Base-by-base conservation (phyloP, 2,329 filamentous ascomycete genomes). In the Cladobotryum mycophilum region DNA sequence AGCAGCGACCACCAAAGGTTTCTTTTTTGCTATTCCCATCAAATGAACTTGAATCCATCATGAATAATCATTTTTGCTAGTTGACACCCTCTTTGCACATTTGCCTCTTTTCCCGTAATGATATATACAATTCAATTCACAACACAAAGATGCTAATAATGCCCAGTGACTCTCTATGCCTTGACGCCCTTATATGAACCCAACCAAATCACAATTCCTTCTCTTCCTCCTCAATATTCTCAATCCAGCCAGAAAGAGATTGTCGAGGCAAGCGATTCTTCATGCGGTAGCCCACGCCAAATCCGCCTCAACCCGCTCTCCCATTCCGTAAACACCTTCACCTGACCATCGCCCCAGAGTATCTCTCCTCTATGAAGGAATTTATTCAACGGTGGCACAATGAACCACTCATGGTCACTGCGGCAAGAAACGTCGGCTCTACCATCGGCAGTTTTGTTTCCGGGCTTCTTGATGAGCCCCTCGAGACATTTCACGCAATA, bases 341-440 rank as follows among this genome's bases (percentile, higher is more conserved):
- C 62, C 22, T 60, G 50, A 0, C 64, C 68, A 44, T 64, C 60
- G 1, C 41, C 53, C 2, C 68, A 54, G n/a, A 71, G 47, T 30
- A 73, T 69, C 59, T 73, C 67, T 1, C 70, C 70, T 12, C 63
- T 63, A 12, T 69, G 66, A 18, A 73, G 46, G 2, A 63, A 56
- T 37, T 53, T 61, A n/a, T 60, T 56, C 51, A 73, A 52, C 5
- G 70, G 64, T 20, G 64, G 66, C n/a, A 73, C 67, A 1, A 57
- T 43, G 15, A 73, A 63, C 70, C 70, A 73, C 37, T 64, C 58
- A 43, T 73, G 70, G 37, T 69, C 64, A 14, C 60, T 60, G n/a
- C 64, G 58, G 40, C 69, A 71, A 22, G 68, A 58, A 17, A 67
- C 47, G 11, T 66, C 64, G 8, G 53, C 47, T 6, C 55, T 60